Base-by-base conservation (phyloP, 1,139 yeast species). In the Lodderomyces beijingensis region DNA sequence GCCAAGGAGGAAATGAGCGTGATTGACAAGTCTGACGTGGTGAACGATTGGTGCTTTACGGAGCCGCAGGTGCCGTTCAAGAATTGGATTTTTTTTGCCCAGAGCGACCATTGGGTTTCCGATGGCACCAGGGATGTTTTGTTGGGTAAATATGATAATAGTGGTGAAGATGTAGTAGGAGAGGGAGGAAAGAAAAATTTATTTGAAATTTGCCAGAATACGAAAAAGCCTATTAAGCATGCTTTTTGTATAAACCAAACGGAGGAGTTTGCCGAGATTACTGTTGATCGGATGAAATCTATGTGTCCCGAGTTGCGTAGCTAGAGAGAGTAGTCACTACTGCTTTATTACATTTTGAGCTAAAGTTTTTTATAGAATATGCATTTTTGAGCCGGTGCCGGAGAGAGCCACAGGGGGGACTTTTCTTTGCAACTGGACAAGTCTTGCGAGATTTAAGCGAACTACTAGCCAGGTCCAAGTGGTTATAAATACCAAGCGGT, bases 21-120 rank as follows among this genome's bases (percentile, higher is more conserved):
- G 4, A 78, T 80, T 30, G 53, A 53, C 23, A 57, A 60, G 6
- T 68, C 67, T 28, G 62, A 65, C 36, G 56, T 49, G 4, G 54
- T 65, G 20, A 72, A 76, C 36, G 68, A 64, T 28, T 66, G 71
- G 56, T 77, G 74, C 46, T 78, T 77, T 57, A 46, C 51, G 3
- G 23, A 23, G 8, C 11, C 7, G 14, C 11, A 33, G n/a, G 9
- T 10, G 20, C 21, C 27, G 11, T 29, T 34, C 11, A 53, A 54
- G 20, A 57, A 74, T 11, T 79, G 85, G 85, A 49, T 64, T 1
- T 73, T 69, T 42, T 78, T 77, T 46, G 82, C 83, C 2, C 52
- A 53, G 11, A 46, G 53, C 11, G 88, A 80, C 50, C 74, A 74
- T 46, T 80, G 88, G 88, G 77, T 79, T 2, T 59, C 63, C 36